These are phyloP conservation scores for Porcisia deanei DNA, from an alignment of 208 protist genomes.

Conservation along the genomic window DNA sequence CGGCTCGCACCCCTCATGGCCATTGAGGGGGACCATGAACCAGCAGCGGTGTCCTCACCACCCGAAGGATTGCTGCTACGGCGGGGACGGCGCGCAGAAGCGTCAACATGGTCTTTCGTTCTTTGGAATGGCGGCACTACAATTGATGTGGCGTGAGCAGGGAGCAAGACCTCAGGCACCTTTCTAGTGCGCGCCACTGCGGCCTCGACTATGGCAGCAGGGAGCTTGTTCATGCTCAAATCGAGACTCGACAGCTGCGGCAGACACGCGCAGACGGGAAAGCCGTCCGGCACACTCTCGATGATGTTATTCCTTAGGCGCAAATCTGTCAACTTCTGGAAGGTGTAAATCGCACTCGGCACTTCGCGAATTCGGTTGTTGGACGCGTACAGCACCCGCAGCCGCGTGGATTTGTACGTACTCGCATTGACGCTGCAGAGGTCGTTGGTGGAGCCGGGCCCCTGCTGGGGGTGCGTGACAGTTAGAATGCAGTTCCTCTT, in stretches of 20 bases:
- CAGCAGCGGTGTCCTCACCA: not conserved
- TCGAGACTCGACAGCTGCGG: conserved; percentile 18
- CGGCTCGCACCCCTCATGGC: not conserved
- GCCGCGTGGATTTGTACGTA: conserved; percentile 16
- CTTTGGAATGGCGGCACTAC: not conserved
- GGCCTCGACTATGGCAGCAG: conserved; percentile 1
- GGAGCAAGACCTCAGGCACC: not conserved
- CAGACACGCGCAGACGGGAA: conserved; percentile 18
- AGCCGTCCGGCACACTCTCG: conserved; percentile 23
- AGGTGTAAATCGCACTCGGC: conserved; percentile 23
- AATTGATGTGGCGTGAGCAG: not conserved
- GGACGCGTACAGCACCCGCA: conserved; percentile 55
- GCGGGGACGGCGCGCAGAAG: not conserved
- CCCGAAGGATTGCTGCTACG: not conserved
- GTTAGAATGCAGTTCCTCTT: conserved; percentile 9
- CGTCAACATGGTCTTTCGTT: not conserved
- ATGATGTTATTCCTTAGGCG: conserved; percentile 29
- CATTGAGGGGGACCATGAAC: not conserved
- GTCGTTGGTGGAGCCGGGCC: not conserved
- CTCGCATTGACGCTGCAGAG: conserved; percentile 9
- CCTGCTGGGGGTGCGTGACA: conserved; percentile 24
- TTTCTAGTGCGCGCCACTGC: conserved; percentile 9
- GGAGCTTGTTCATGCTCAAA: conserved; percentile 35
- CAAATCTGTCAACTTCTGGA: conserved; percentile 48
- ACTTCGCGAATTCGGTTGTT: conserved; percentile 43